Evolutionary conservation across 164 flowering plant genomes (phyloP).

Genomic region (Chimonanthus salicifolius): DNA sequence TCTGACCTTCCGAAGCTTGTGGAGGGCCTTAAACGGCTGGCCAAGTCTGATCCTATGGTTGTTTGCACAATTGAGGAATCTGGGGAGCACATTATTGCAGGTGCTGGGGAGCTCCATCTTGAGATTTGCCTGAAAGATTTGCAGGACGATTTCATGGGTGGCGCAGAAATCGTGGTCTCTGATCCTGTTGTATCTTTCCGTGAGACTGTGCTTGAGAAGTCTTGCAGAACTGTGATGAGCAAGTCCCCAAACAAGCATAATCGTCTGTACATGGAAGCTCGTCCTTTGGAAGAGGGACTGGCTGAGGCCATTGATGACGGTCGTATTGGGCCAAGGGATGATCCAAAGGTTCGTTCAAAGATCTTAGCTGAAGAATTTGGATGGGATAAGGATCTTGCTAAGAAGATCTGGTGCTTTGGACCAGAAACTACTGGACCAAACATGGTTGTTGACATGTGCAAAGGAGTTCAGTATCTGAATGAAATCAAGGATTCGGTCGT

Average conservation of each 20-base stretch:
- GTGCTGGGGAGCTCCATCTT: constrained; percentile 32
- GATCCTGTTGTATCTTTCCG: constrained; percentile 31
- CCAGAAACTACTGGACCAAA: constrained; percentile 34
- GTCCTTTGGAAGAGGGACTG: constrained; percentile 30
- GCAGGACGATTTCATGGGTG: constrained; percentile 33
- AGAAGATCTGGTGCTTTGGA: constrained; percentile 35
- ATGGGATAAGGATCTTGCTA: constrained; percentile 33
- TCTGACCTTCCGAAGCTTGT: constrained; percentile 39
- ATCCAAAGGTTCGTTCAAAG: constrained; percentile 26
- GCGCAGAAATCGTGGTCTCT: constrained; percentile 23
- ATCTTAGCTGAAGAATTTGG: constrained; percentile 29
- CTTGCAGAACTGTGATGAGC: constrained; percentile 31
- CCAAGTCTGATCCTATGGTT: constrained; percentile 39
- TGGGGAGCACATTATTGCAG: constrained; percentile 37
- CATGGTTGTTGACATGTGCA: constrained; percentile 34
- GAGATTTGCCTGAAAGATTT: constrained; percentile 31
- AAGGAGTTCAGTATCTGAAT: constrained; percentile 33
- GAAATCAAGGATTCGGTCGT: constrained; percentile 34
- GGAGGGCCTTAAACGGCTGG: constrained; percentile 36
- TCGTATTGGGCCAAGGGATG: constrained; percentile 29
- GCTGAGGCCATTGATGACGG: constrained; percentile 37
- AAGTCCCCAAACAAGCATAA: constrained; percentile 34
- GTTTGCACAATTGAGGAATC: constrained; percentile 31
- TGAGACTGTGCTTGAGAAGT: constrained; percentile 32
- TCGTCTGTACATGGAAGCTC: constrained; percentile 33